Evolutionary conservation across 139 green algal genomes (phyloP).

Genomic region (Dunaliella sp.): DNA sequence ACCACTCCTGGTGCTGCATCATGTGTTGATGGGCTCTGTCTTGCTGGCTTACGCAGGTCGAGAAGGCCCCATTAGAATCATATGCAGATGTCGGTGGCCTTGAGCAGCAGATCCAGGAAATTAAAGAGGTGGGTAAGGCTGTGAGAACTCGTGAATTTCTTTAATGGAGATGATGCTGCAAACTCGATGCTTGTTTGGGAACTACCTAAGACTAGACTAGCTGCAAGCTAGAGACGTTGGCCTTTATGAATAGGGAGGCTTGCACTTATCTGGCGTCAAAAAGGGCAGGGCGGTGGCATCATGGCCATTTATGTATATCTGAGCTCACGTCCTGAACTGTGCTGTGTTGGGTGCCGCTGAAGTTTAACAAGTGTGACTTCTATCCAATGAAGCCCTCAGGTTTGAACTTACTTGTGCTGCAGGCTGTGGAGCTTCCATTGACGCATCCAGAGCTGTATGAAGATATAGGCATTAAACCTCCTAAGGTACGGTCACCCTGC

Average conservation of each 20-base stretch:
- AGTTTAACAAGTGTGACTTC: too few species aligned
- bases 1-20: background rate
- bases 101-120: constrained; percentile 95
- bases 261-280: background rate
- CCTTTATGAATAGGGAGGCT: too few species aligned
- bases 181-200: too few species aligned
- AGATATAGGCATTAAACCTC: constrained; percentile 99
- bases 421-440: constrained; percentile 96
- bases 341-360: too few species aligned
- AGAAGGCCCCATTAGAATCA: constrained; percentile 94
- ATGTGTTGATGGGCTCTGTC: background rate
- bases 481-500: constrained; percentile 89
- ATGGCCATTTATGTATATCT: too few species aligned
- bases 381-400: background rate
- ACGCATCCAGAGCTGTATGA: constrained; percentile 99
- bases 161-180: too few species aligned
- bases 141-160: too few species aligned
- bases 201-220: too few species aligned
- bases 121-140: constrained; percentile 98
- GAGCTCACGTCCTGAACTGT: too few species aligned
- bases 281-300: background rate
- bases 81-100: constrained; percentile 97
- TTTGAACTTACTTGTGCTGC: background rate
- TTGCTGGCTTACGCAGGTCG: constrained; percentile 57
- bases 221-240: too few species aligned